Evolutionary conservation across 106 monocot species (phyloP).

Genomic region (Acanthochlamys bracteata): DNA sequence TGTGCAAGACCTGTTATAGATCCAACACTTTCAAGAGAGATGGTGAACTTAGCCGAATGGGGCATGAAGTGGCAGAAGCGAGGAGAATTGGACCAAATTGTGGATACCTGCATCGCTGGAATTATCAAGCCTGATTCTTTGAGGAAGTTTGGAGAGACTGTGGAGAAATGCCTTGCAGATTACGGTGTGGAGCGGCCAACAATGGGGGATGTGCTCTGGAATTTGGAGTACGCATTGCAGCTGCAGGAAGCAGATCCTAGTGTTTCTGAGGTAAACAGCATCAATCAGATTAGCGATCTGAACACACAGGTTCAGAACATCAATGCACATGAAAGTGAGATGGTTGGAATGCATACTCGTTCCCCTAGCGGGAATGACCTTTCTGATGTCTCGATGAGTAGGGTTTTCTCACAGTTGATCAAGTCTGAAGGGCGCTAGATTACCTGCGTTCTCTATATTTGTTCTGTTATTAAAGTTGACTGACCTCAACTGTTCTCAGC

Average conservation of each 20-base stretch:
- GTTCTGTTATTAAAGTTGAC: not conserved
- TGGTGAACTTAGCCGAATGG: conserved; percentile 84
- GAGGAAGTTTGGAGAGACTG: conserved; percentile 51
- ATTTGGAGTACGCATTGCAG: conserved; percentile 56
- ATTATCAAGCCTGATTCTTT: conserved; percentile 45
- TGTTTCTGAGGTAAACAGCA: conserved; percentile 30
- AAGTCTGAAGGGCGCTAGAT: conserved; percentile 63
- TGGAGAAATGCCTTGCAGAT: conserved; percentile 67
- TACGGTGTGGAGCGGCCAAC: conserved; percentile 53
- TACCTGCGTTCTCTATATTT: not conserved
- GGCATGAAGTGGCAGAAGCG: conserved; percentile 41
- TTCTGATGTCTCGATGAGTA: conserved; percentile 62
- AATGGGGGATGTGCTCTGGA: conserved; percentile 74
- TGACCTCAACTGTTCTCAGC: too few species aligned
- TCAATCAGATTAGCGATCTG: conserved; percentile 29
- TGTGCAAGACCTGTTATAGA: conserved; percentile 70
- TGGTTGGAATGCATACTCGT: not conserved
- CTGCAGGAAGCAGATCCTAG: conserved; percentile 40
- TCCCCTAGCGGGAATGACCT: conserved; percentile 16
- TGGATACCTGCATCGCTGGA: conserved; percentile 32
- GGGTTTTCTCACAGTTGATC: conserved; percentile 77
- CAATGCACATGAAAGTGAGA: not conserved
- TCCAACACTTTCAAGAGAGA: conserved; percentile 58
- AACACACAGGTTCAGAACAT: conserved; percentile 24
- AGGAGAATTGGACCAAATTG: conserved; percentile 45